Conservation (phyloP, 768 basidiomycete species). For the Sarcodon aspratus region DNA sequence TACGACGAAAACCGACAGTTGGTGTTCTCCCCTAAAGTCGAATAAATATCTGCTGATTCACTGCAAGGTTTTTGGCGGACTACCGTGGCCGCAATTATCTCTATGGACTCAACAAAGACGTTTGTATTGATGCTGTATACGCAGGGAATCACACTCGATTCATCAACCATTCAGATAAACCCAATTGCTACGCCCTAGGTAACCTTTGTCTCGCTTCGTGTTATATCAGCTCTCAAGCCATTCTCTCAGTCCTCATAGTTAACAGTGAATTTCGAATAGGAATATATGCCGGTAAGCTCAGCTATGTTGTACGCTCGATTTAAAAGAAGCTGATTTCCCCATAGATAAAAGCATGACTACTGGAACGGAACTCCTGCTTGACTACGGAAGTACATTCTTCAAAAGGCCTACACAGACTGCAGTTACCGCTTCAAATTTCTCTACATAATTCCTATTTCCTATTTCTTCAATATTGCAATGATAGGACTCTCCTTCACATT, state of each 20-base stretch:
- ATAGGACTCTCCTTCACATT: constrained; percentile 3
- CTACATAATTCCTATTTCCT: neutral
- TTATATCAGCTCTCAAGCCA: neutral
- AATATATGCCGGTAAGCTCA: constrained; percentile 40
- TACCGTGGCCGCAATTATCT: constrained; percentile 51
- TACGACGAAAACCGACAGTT: constrained; percentile 10
- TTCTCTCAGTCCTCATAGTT: constrained; percentile 36
- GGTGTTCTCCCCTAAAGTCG: neutral
- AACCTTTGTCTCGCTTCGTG: constrained; percentile 4
- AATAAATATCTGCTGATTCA: neutral
- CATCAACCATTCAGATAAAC: constrained; percentile 43
- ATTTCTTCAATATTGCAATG: neutral
- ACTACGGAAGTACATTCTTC: constrained; percentile 48
- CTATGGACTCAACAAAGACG: constrained; percentile 36
- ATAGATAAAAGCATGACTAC: constrained; percentile 27
- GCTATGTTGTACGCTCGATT: neutral
- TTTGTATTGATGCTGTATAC: constrained; percentile 41
- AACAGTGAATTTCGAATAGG: constrained; percentile 62
- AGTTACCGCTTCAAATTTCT: neutral
- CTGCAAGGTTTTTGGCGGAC: constrained; percentile 27
- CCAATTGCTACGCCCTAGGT: constrained; percentile 41
- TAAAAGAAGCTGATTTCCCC: neutral
- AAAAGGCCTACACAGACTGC: neutral
- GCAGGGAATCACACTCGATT: constrained; percentile 57
- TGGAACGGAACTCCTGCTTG: constrained; percentile 41